These are phyloP conservation scores for Fonsecaea erecta DNA, from an alignment of 2,329 filamentous ascomycete species.

Conservation along the genomic window DNA sequence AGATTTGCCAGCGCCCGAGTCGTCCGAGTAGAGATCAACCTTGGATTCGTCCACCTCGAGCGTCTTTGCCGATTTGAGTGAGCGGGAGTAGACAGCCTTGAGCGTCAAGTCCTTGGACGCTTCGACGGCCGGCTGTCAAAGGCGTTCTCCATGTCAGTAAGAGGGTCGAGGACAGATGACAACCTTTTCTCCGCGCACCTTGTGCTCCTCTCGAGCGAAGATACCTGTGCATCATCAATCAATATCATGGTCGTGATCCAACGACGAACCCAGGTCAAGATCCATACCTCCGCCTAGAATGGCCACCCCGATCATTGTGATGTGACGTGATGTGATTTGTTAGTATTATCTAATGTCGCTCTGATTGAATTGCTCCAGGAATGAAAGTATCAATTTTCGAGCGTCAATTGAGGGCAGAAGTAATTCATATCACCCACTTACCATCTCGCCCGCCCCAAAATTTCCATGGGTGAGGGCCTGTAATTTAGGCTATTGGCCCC, in stretches of 20 bases:
- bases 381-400: background rate
- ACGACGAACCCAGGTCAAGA: conserved; percentile 4
- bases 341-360: background rate
- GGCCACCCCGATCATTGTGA: conserved; percentile 54
- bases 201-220: conserved; percentile 62
- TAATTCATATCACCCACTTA: background rate
- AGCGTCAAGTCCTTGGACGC: conserved; percentile 51
- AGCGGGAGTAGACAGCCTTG: conserved; percentile 65
- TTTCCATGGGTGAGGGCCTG: background rate
- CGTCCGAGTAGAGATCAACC: conserved; percentile 62
- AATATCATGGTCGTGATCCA: background rate
- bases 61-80: conserved; percentile 57
- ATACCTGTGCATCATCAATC: conserved; percentile 47
- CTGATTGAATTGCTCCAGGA: background rate
- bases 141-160: background rate
- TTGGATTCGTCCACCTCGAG: conserved; percentile 44
- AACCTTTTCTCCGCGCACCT: conserved; percentile 44
- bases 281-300: conserved; percentile 57
- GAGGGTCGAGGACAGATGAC: background rate
- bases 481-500: background rate
- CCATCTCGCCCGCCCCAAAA: background rate
- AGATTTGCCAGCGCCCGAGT: conserved; percentile 51
- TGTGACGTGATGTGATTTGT: conserved; percentile 2
- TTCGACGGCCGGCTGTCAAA: conserved; percentile 55
- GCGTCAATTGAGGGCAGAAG: background rate